Evolutionary conservation across 2,329 filamentous ascomycete species (phyloP).

Genomic region (Monosporascus sp.): DNA sequence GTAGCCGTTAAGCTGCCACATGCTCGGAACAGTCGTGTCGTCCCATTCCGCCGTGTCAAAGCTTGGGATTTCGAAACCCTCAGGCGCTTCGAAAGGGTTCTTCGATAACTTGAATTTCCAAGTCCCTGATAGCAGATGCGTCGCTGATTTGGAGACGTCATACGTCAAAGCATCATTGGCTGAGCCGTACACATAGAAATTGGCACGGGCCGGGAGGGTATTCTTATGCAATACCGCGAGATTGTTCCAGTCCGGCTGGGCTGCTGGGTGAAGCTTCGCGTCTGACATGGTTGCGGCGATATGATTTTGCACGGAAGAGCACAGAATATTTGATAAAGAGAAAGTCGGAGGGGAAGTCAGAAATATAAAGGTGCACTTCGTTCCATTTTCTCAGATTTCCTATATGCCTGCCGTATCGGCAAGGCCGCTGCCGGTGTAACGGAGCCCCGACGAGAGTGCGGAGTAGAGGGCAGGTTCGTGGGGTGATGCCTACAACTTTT

Average conservation of each 20-base stretch:
- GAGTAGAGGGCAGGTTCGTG: no score
- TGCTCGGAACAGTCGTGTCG: constrained; percentile 57
- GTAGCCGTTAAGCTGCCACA: constrained; percentile 67
- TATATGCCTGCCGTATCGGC: no score
- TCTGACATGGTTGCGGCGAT: constrained; percentile 9
- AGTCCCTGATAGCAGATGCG: constrained; percentile 38
- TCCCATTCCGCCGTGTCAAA: constrained; percentile 35
- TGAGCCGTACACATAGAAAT: constrained; percentile 48
- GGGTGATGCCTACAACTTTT: no score
- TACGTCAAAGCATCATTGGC: constrained; percentile 42
- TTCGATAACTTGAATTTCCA: constrained; percentile 42
- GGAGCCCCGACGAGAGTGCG: no score
- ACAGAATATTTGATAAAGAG: neutral
- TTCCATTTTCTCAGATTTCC: no score
- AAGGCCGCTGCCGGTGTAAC: no score
- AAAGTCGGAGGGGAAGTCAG: no score
- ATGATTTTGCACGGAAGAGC: neutral
- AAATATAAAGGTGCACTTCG: no score
- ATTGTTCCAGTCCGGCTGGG: constrained; percentile 54
- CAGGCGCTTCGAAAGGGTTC: constrained; percentile 34
- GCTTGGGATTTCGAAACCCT: constrained; percentile 24
- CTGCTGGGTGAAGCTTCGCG: constrained; percentile 10
- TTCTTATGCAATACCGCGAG: constrained; percentile 51
- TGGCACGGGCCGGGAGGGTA: constrained; percentile 48
- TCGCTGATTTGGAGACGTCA: constrained; percentile 29